These are phyloP conservation scores for Calamus simplicifolius DNA, from an alignment of 176 grass and related monocot genomes.

Conservation along the genomic window DNA sequence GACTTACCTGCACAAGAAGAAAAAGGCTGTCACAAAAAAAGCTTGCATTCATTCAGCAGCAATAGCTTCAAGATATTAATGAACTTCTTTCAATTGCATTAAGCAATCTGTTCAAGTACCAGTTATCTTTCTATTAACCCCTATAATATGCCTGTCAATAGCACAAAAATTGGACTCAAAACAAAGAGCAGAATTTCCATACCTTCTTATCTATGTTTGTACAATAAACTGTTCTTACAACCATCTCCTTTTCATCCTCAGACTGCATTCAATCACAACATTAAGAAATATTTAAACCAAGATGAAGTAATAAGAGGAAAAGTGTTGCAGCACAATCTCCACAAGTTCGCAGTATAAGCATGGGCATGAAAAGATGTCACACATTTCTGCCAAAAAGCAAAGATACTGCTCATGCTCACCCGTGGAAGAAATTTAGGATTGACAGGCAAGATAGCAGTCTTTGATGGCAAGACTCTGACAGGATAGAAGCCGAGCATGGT, in stretches of 20 bases:
- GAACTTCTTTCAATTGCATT: too few relatives aligned
- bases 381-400: too few relatives aligned
- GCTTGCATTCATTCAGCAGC: too few relatives aligned
- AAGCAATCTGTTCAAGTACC: too few relatives aligned
- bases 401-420: conserved; percentile 18
- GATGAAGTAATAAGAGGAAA: neutral
- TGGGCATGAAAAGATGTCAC: too few relatives aligned
- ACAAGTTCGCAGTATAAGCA: neutral
- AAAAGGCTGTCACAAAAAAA: too few relatives aligned
- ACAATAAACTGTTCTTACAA: conserved; percentile 89
- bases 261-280: conserved; percentile 27
- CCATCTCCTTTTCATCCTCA: conserved; percentile 92
- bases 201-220: conserved; percentile 99
- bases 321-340: neutral
- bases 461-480: conserved; percentile 93
- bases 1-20: conserved; percentile 1
- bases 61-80: too few relatives aligned
- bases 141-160: too few relatives aligned
- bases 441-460: conserved; percentile 95
- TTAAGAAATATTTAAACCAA: neutral
- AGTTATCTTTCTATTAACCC: neutral
- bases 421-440: conserved; percentile 95
- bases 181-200: neutral
- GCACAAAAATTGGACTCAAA: too few relatives aligned
- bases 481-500: conserved; percentile 90